phyloP scores from a whole-genome alignment of 192 early-diverging fungal genomes.

The Blastocladiella britannica region DNA sequence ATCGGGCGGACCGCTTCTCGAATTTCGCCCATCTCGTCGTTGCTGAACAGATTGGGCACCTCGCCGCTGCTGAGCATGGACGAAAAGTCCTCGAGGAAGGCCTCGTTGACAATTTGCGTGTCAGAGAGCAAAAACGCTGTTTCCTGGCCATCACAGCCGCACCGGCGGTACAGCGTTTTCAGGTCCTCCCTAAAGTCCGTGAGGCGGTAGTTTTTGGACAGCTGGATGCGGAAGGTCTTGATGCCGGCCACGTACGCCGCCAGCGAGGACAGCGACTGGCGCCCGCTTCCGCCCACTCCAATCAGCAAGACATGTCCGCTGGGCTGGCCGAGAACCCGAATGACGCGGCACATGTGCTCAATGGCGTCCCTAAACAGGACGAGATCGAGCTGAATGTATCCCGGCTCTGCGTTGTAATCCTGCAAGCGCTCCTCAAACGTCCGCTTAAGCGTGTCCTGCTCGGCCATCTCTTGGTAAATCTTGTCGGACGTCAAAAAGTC shows the following conservation, averaged over 20 bases:
- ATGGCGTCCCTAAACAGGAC: conserved; percentile 95
- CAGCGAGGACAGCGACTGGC: conserved; percentile 91
- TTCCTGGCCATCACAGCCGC: conserved; percentile 93
- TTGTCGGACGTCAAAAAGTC: conserved; percentile 15
- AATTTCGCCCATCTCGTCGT: conserved; percentile 89
- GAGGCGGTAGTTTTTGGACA: conserved; percentile 82
- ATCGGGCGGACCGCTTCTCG: conserved; percentile 81
- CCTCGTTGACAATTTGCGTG: conserved; percentile 85
- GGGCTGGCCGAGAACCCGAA: conserved; percentile 89
- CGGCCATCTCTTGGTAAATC: conserved; percentile 69
- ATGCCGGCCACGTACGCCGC: conserved; percentile 99
- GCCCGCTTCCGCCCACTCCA: conserved; percentile 90
- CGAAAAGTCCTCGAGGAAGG: conserved; percentile 98
- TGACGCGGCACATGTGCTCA: conserved; percentile 92
- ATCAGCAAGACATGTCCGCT: conserved; percentile 97
- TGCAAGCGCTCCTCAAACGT: conserved; percentile 79
- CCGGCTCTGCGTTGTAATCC: conserved; percentile 95
- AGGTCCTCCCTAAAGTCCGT: conserved; percentile 98
- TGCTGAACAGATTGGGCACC: conserved; percentile 95
- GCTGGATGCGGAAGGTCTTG: conserved; percentile 85
- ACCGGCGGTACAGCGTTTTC: conserved; percentile 58
- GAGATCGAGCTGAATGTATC: conserved; percentile 60
- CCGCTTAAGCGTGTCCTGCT: conserved; percentile 65
- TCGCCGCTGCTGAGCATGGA: conserved; percentile 94
- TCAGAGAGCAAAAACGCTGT: conserved; percentile 96